Conservation (phyloP, 2,329 filamentous ascomycete species). For the Geosmithia flava region DNA sequence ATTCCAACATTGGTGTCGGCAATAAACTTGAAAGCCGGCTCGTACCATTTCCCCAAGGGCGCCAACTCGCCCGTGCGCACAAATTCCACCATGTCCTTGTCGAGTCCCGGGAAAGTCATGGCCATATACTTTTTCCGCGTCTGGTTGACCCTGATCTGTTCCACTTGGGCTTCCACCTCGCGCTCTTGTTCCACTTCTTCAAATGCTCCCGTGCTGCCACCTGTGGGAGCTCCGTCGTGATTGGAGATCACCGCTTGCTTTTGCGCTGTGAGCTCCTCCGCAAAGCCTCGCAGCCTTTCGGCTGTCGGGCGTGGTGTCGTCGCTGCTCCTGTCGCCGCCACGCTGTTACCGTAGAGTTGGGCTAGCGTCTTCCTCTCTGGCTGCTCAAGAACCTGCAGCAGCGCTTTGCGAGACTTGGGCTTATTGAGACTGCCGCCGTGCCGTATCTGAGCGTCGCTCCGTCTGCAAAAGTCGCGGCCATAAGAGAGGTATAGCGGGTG, state of each 20-base stretch:
- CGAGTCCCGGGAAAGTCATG: constrained; percentile 29
- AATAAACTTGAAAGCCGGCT: not conserved
- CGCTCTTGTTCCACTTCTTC: constrained; percentile 49
- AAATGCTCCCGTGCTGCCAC: constrained; percentile 26
- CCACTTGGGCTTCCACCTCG: constrained; percentile 46
- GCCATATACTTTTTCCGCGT: constrained; percentile 26
- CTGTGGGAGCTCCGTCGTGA: not conserved
- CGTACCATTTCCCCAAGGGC: not conserved
- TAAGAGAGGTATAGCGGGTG: constrained; percentile 47
- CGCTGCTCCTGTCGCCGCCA: too few species aligned
- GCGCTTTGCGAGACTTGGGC: too few species aligned
- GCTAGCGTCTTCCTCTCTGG: too few species aligned
- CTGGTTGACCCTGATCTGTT: constrained; percentile 42
- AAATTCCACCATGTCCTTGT: too few species aligned
- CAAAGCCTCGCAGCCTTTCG: too few species aligned
- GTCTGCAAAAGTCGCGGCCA: constrained; percentile 46
- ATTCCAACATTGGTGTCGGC: too few species aligned
- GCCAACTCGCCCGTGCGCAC: not conserved
- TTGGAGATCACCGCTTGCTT: not conserved
- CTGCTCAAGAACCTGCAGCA: too few species aligned
- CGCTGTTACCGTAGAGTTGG: too few species aligned
- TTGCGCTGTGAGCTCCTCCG: too few species aligned
- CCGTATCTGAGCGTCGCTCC: constrained; percentile 28
- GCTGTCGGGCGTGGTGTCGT: too few species aligned
- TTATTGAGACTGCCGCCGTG: not conserved